Base-by-base conservation (phyloP, 495 filamentous ascomycete species). In the Pyrenula aspistea region DNA sequence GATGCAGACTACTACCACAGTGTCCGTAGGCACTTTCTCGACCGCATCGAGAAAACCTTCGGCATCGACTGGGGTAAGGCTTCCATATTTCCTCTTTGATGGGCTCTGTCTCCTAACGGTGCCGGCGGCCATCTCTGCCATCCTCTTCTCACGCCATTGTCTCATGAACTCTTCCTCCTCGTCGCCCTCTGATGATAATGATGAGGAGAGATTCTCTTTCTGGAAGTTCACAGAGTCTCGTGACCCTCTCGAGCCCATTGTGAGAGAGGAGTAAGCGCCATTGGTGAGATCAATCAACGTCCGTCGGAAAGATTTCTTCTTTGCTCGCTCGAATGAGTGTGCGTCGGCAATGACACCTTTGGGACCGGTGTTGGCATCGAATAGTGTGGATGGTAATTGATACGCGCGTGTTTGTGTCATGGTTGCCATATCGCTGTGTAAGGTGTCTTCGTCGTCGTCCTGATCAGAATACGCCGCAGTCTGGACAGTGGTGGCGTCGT, bases 311-410 rank as follows among this genome's bases (percentile, higher is more conserved):
- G 80, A 86, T 60, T 72, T 76, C 61, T 84, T 86, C 54, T 83
- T 83, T 11, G 91, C 89, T 55, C 84, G 81, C 70, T 96, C 91
- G 65, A 91, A 97, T 55, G 88, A 84, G 59, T 88, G 82, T 22
- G 93, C 93, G 65, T 98, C 93, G 61, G 94, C 91, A 59, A 98
- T 96, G 68, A 98, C 93, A 61, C 93, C 93, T 73, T 97, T 97
- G 56, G 96, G 94, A 23, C 93, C 93, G n/a, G 94, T 94, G 63
- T 93, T 88, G 59, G 81, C 81, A 62, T 93, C 83, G 71, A 85
- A 92, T 54, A 80, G 79, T 15, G 77, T 84, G 65, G 85, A 74
- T 53, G 75, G 72, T 42, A 75, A 61, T 54, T 76, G 75, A 63
- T 79, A 78, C 56, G 69, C 74, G 2, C 61, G 67, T 51, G 69